Conservation (phyloP, 352 stramenopile species). For the Pythium periplocum region DNA sequence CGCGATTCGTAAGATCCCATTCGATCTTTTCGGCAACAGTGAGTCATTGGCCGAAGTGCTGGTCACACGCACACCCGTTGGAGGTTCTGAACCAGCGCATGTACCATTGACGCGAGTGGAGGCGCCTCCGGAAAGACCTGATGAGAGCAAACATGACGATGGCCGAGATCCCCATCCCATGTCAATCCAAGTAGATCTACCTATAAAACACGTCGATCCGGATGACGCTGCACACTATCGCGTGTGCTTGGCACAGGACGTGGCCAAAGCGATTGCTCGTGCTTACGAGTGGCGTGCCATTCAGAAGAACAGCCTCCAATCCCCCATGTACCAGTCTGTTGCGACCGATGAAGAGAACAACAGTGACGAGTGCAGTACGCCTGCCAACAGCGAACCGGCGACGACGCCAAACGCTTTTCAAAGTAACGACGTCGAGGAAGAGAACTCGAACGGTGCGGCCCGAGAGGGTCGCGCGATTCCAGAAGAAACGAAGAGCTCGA, state of each 20-base stretch:
- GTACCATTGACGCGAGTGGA: constrained; percentile 2
- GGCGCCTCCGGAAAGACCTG: no score
- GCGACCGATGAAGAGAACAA: constrained; percentile 36
- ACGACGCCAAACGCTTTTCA: no score
- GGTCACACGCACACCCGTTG: constrained; percentile 15
- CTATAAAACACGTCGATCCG: constrained; percentile 2
- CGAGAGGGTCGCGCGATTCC: no score
- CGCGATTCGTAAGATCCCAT: constrained; percentile 51
- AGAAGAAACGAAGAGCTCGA: no score
- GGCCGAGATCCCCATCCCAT: neutral
- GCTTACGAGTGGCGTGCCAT: constrained; percentile 22
- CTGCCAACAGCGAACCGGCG: no score
- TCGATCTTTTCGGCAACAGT: constrained; percentile 57
- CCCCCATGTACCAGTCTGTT: constrained; percentile 2
- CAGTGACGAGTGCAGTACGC: constrained; percentile 1
- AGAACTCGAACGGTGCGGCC: no score
- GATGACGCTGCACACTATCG: constrained; percentile 14
- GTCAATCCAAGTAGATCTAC: neutral
- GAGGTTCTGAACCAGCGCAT: neutral
- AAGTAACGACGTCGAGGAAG: no score
- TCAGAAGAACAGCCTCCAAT: constrained; percentile 10
- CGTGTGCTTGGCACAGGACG: constrained; percentile 31
- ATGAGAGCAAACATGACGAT: no score
- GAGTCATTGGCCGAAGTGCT: constrained; percentile 37
- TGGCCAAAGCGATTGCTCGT: constrained; percentile 31